Evolutionary conservation across 495 filamentous ascomycete species (phyloP).

Genomic region (Neurospora sp.): DNA sequence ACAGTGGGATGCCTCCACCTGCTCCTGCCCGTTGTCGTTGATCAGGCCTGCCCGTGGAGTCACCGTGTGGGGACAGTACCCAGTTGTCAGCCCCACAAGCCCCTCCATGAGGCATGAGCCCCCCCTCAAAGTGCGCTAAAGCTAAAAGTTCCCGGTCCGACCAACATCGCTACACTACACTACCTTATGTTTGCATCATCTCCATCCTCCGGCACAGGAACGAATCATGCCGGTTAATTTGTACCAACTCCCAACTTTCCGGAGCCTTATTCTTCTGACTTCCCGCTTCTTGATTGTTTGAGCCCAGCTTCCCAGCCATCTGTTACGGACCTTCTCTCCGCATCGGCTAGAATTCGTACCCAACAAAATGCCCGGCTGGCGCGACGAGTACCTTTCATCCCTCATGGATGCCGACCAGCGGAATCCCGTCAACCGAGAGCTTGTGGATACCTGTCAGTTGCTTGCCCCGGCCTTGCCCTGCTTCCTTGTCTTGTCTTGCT

Average conservation of each 20-base stretch:
- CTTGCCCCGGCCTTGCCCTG: slow-evolving; percentile 1
- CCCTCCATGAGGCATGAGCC: not conserved
- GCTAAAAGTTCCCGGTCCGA: not conserved
- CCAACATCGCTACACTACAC: not conserved
- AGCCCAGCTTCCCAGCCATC: not conserved
- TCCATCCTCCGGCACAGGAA: not conserved
- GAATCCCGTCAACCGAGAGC: slow-evolving; percentile 33
- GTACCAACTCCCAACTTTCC: not conserved
- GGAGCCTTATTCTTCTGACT: not conserved
- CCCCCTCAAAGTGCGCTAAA: not conserved
- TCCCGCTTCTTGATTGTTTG: not conserved
- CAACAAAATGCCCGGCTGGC: slow-evolving; percentile 34
- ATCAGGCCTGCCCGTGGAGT: not conserved
- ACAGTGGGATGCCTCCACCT: not conserved
- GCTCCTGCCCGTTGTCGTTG: not conserved
- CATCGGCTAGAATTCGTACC: not conserved
- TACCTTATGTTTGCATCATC: not conserved
- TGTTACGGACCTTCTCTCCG: not conserved
- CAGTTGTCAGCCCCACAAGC: not conserved
- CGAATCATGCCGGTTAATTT: not conserved
- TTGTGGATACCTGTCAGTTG: slow-evolving; percentile 35
- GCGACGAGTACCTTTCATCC: slow-evolving; percentile 33
- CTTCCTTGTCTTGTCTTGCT: not conserved
- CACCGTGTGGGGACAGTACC: not conserved
- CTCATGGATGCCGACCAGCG: slow-evolving; percentile 32